Conservation (phyloP, 345 rosid genomes). For the Arabis hirsuta region DNA sequence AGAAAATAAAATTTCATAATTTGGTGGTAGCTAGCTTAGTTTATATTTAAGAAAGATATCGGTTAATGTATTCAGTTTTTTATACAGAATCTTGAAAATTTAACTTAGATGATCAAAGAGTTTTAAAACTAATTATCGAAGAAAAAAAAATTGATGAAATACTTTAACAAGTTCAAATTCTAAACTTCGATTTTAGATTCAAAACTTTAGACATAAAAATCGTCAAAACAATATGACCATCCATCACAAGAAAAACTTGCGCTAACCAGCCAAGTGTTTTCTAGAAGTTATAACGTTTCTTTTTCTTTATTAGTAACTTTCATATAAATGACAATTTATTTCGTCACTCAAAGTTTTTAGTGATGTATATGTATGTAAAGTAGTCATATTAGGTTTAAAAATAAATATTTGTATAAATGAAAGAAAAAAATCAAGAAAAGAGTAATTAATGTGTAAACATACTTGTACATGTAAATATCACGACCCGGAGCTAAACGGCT, state of each 20-base stretch:
- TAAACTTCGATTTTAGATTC: background rate
- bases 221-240: background rate
- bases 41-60: background rate
- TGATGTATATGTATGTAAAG: background rate
- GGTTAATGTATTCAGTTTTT: no score
- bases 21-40: background rate
- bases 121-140: no score
- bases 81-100: no score
- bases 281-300: background rate
- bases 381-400: background rate
- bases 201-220: background rate
- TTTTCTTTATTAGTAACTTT: background rate
- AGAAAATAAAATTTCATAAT: background rate
- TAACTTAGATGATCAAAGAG: no score
- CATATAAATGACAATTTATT: background rate
- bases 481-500: constrained; percentile 65
- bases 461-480: constrained; percentile 94
- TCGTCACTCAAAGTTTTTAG: background rate
- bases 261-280: background rate
- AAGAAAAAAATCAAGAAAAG: background rate
- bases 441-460: background rate
- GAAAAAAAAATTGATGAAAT: no score
- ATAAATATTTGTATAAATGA: background rate
- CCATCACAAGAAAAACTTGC: background rate
- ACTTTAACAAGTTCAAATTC: background rate